Evolutionary conservation across 23 red algal genomes (phyloP).

Genomic region (Gracilaria gracilis): DNA sequence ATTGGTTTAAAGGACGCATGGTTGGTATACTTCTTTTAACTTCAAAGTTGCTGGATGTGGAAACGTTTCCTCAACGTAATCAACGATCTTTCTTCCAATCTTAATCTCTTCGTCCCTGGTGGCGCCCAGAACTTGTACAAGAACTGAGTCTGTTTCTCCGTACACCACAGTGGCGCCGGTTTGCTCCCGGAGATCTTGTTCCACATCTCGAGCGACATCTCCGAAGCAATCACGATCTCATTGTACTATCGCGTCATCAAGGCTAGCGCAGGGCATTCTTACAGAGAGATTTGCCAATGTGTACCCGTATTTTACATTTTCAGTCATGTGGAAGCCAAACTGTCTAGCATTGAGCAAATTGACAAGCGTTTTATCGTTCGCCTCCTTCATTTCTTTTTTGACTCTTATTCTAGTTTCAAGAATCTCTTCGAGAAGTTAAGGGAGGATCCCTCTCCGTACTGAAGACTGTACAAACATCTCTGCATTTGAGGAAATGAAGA

Average conservation of each 20-base stretch:
- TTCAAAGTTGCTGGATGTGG: constrained; percentile 84
- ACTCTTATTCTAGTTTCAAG: constrained; percentile 94
- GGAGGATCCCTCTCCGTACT: constrained; percentile 81
- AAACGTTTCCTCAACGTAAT: constrained; percentile 63
- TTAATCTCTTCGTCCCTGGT: constrained; percentile 73
- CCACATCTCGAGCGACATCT: constrained; percentile 69
- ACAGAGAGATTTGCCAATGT: constrained; percentile 89
- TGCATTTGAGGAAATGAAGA: constrained; percentile 79
- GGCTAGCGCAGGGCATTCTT: constrained; percentile 94
- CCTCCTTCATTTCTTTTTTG: constrained; percentile 85
- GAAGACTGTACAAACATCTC: constrained; percentile 88
- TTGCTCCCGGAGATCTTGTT: constrained; percentile 55
- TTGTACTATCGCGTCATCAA: constrained; percentile 97
- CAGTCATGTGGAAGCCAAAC: constrained; percentile 97
- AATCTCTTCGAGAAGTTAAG: constrained; percentile 90
- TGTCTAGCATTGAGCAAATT: constrained; percentile 92
- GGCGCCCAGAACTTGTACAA: constrained; percentile 77
- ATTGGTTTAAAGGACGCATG: constrained; percentile 88
- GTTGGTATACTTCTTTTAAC: constrained; percentile 96
- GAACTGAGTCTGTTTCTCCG: constrained; percentile 98
- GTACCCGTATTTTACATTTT: constrained; percentile 99
- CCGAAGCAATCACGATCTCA: constrained; percentile 87
- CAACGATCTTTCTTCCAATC: constrained; percentile 79
- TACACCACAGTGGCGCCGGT: constrained; percentile 87
- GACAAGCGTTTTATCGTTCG: constrained; percentile 50